Evolutionary conservation across 2,329 filamentous ascomycete species (phyloP).

Genomic region (Furcasterigmium furcatum): DNA sequence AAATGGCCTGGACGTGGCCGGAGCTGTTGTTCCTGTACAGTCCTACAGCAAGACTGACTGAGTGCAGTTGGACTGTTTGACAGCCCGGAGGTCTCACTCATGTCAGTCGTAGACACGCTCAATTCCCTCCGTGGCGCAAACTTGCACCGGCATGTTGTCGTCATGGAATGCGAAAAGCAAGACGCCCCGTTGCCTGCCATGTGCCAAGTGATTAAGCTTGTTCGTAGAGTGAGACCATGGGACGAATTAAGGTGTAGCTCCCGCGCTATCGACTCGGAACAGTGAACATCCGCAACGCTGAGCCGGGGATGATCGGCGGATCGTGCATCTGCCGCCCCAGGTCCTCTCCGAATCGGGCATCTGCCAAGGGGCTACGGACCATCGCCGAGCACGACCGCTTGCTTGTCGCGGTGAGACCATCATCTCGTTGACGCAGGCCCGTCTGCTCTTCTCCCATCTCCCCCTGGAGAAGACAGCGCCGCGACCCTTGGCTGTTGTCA

Average conservation of each 20-base stretch:
- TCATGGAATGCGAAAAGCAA: no score
- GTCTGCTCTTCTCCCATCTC: neutral
- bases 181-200: neutral
- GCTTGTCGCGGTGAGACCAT: neutral
- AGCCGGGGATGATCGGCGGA: neutral
- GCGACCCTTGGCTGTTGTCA: no score
- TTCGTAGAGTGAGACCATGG: neutral
- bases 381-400: neutral
- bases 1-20: no score
- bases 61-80: no score
- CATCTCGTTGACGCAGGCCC: neutral
- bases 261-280: neutral
- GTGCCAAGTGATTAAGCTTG: neutral
- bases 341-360: neutral
- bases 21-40: no score
- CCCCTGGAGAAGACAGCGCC: no score
- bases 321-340: neutral
- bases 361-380: neutral
- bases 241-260: neutral
- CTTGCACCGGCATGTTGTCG: no score
- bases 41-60: no score
- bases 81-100: no score
- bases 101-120: no score
- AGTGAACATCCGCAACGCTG: neutral
- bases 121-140: no score